Conservation (phyloP, 139 green algal species). For the Chlorella sp. region DNA sequence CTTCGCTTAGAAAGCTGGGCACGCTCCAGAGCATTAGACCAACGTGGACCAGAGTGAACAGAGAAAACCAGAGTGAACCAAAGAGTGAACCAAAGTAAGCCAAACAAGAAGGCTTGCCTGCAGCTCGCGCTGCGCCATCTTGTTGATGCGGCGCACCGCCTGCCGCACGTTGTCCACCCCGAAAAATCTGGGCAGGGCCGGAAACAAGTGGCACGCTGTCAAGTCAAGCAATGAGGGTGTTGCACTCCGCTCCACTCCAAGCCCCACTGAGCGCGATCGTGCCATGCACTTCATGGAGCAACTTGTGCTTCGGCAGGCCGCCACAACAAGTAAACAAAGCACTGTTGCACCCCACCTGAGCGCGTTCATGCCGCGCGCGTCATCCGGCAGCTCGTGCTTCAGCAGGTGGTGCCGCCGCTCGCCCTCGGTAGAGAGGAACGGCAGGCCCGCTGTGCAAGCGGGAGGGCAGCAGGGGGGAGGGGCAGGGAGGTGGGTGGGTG, state of each 20-base stretch:
- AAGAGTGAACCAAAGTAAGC: too few relatives aligned
- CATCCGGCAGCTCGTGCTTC: slow-evolving; percentile 24
- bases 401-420: slow-evolving; percentile 42
- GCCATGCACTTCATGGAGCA: neutral
- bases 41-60: too few relatives aligned
- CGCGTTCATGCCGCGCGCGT: slow-evolving; percentile 7
- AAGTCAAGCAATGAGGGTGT: neutral
- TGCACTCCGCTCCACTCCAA: neutral
- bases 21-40: too few relatives aligned
- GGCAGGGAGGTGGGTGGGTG: neutral
- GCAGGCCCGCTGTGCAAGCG: slow-evolving; percentile 10
- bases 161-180: slow-evolving; percentile 30
- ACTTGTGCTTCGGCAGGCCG: neutral
- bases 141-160: slow-evolving; percentile 32
- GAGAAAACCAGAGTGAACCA: too few relatives aligned
- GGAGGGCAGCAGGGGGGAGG: neutral
- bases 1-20: too few relatives aligned
- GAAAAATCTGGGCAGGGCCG: slow-evolving; percentile 8
- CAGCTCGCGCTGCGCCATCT: slow-evolving; percentile 44
- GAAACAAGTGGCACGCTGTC: neutral
- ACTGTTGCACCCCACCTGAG: neutral
- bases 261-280: neutral
- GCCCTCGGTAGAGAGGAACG: slow-evolving; percentile 5
- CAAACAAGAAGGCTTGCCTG: slow-evolving; percentile 21
- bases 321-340: too few relatives aligned